Base-by-base conservation (phyloP, 805 yeast species). In the Candida vaughaniae region DNA sequence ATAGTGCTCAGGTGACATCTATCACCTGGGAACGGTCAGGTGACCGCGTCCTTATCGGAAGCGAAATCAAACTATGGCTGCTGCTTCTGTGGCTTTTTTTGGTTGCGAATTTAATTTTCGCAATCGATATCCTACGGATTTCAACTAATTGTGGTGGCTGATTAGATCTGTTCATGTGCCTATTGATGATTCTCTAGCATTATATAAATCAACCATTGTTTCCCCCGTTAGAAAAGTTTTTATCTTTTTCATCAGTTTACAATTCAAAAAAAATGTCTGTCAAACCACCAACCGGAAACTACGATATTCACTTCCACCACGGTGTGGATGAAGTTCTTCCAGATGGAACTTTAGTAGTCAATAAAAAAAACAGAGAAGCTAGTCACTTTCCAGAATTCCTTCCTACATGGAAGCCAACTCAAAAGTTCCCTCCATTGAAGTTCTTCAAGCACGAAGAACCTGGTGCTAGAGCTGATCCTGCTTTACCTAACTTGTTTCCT, bases 401-500 rank as follows among this genome's bases (percentile, higher is more conserved):
- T 31, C 88, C 88, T 11, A 73, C 84, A 1, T 81, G 84, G 84
- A 77, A 80, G 52, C 80, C 80, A n/a, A 62, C 53, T 15, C 72
- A 77, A 49, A 73, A 73, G 47, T 70, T 58, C 50, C 70, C 66
- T 11, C 74, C 80, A 11, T 65, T 74, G 46, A 69, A 71, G 47
- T 75, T 75, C 38, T 79, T 77, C 61, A 77, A 75, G 51, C 73
- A 66, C 51, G 57, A 57, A 22, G 90, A 83, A 49, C 78, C 81
- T n/a, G 89, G 82, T n/a, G 56, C 65, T 19, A 64, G 73, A 38
- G 89, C 83, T n/a, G 83, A 82, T 52, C 74, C 78, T n/a, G 43
- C 57, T 2, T 69, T 77, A 36, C 66, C 70, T 16, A 73, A 69
- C 48, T 65, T 82, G 39, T 72, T 80, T 47, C 75, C 76, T n/a